Percentiles rank a stretch among this genome's conserved stretches.
phyloP scores from a whole-genome alignment of 768 basidiomycete genomes.

The Kwoniella shandongensis region DNA sequence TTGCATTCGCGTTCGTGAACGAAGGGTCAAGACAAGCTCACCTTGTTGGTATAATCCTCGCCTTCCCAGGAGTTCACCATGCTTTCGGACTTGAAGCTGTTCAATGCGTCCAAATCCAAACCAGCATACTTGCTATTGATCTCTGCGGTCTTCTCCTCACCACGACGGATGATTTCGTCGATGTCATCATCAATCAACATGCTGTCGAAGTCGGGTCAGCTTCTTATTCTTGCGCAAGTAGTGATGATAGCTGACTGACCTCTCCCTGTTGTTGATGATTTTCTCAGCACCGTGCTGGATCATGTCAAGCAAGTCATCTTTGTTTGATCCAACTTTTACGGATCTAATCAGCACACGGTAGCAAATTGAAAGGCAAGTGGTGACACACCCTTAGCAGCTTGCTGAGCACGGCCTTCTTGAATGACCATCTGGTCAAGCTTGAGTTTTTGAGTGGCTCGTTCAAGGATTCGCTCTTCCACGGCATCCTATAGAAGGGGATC shows the following conservation, averaged over 20 bases:
- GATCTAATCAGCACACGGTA: constrained; percentile 10
- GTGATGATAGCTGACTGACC: constrained; percentile 56
- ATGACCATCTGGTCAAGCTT: constrained; percentile 94
- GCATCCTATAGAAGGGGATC: constrained; percentile 59
- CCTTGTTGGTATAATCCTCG: constrained; percentile 76
- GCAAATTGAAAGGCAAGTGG: background rate
- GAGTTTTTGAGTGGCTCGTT: constrained; percentile 91
- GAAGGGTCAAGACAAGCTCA: constrained; percentile 47
- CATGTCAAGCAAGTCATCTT: constrained; percentile 97
- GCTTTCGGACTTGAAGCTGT: constrained; percentile 93
- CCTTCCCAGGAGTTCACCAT: constrained; percentile 89
- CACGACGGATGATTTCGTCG: constrained; percentile 85
- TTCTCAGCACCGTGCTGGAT: constrained; percentile 96
- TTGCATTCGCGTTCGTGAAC: background rate
- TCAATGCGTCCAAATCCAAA: constrained; percentile 89
- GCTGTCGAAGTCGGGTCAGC: constrained; percentile 55
- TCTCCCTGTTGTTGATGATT: constrained; percentile 78
- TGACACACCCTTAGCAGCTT: constrained; percentile 64
- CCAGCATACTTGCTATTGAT: constrained; percentile 89
- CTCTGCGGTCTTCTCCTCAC: constrained; percentile 84
- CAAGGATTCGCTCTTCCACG: constrained; percentile 92
- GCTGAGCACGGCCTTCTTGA: constrained; percentile 84
- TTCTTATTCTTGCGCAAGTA: background rate
- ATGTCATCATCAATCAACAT: constrained; percentile 83
- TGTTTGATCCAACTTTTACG: constrained; percentile 65